These are phyloP conservation scores for Calonectria leucothoes DNA, from an alignment of 2,329 filamentous ascomycete species.

Conservation along the genomic window DNA sequence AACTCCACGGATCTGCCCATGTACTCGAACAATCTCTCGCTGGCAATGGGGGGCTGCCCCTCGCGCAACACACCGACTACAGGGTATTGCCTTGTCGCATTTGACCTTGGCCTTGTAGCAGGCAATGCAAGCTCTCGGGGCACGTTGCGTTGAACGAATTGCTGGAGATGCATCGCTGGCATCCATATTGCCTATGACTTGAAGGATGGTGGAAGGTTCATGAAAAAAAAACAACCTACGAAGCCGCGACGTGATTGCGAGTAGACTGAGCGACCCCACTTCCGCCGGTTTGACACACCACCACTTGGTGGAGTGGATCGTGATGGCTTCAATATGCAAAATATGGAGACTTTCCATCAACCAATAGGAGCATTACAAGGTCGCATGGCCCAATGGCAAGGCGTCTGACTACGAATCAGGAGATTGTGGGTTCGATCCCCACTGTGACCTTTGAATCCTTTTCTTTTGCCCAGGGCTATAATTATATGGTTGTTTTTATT, in stretches of 20 bases:
- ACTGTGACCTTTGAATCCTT: slow-evolving; percentile 17
- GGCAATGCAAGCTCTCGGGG: not conserved
- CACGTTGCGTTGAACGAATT: not conserved
- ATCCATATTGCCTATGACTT: not conserved
- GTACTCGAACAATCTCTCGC: not conserved
- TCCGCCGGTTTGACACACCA: no score
- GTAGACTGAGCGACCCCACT: no score
- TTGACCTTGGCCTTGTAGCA: slow-evolving; percentile 9
- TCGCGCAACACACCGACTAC: not conserved
- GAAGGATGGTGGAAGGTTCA: not conserved
- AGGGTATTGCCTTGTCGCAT: slow-evolving; percentile 10
- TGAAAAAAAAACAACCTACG: no score
- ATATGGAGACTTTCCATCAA: no score
- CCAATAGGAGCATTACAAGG: no score
- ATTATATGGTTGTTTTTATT: no score
- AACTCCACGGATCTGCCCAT: not conserved
- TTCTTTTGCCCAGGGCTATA: no score
- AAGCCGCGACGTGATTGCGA: no score
- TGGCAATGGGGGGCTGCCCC: not conserved
- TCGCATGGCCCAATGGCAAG: slow-evolving; percentile 38
- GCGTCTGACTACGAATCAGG: slow-evolving; percentile 50
- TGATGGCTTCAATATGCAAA: no score
- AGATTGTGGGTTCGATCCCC: slow-evolving; percentile 48
- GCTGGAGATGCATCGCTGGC: not conserved
- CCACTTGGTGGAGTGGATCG: no score